These are phyloP conservation scores for Salix exigua DNA, from an alignment of 345 rosid species.

Conservation along the genomic window DNA sequence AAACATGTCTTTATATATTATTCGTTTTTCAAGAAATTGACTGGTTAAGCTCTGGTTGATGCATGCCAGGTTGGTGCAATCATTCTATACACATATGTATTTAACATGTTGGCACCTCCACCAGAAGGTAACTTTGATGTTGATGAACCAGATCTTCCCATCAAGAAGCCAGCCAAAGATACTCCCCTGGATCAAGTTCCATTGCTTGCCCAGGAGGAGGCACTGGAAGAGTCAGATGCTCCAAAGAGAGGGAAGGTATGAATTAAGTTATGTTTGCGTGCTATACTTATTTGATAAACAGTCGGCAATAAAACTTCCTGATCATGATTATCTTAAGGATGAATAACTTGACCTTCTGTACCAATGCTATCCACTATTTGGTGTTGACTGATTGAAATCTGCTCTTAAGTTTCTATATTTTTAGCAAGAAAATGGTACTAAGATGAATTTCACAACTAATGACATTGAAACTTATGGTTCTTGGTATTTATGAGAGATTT, in stretches of 20 bases:
- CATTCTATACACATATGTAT: slow-evolving; percentile 89
- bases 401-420: background rate
- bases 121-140: slow-evolving; percentile 80
- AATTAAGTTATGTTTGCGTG: slow-evolving; percentile 8
- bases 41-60: slow-evolving; percentile 18
- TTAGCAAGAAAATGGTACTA: background rate
- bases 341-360: background rate
- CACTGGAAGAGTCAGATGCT: slow-evolving; percentile 25
- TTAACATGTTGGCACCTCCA: slow-evolving; percentile 89
- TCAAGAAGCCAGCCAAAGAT: slow-evolving; percentile 49
- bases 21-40: background rate
- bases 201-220: slow-evolving; percentile 48
- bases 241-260: slow-evolving; percentile 58
- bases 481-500: background rate
- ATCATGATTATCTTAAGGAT: background rate
- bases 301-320: background rate
- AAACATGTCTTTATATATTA: background rate
- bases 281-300: background rate
- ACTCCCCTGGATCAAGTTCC: slow-evolving; percentile 57
- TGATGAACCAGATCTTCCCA: slow-evolving; percentile 48
- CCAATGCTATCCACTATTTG: background rate
- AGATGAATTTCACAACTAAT: slow-evolving; percentile 1
- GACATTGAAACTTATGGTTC: background rate
- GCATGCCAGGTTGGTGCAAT: slow-evolving; percentile 91
- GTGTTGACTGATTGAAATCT: background rate